Conservation (phyloP, 148 eudicot species). For the Silene uniflora region DNA sequence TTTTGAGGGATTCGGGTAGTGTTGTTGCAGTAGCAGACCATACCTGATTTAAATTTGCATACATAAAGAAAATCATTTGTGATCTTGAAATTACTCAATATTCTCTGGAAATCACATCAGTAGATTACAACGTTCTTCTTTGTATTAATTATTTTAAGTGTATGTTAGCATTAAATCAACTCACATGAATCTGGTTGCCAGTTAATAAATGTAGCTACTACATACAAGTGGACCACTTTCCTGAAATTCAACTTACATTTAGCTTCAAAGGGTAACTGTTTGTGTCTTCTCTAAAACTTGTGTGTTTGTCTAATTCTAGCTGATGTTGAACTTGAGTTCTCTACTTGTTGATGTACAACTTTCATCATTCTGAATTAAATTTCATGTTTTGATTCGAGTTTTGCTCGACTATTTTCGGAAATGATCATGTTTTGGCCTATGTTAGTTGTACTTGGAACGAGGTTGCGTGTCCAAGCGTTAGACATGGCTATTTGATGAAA, state of each 20-base stretch:
- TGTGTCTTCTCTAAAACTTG: too few species aligned
- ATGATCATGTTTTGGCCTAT: not conserved
- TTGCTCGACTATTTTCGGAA: not conserved
- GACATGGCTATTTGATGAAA: too few species aligned
- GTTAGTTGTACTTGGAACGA: too few species aligned
- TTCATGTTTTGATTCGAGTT: not conserved
- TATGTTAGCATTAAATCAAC: constrained; percentile 61
- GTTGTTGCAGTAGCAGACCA: constrained; percentile 4
- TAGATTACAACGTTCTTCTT: constrained; percentile 35
- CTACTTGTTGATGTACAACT: not conserved
- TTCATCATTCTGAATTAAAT: constrained; percentile 2
- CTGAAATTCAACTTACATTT: constrained; percentile 29
- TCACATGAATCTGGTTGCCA: constrained; percentile 76
- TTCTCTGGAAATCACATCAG: constrained; percentile 28
- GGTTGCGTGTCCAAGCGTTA: too few species aligned
- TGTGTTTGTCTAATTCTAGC: constrained; percentile 4
- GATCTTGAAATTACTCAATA: constrained; percentile 14
- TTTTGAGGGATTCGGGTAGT: not conserved
- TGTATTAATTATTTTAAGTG: constrained; percentile 17
- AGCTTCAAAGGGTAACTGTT: constrained; percentile 16
- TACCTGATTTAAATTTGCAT: not conserved
- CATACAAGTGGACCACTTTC: constrained; percentile 28
- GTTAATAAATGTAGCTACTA: constrained; percentile 26
- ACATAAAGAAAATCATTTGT: constrained; percentile 1
- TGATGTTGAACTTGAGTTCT: constrained; percentile 10